Evolutionary conservation across 805 yeast genomes (phyloP), one percentile per base, ranked within the genome.

Genomic region (Cyberlindnera samutprakarnensis): DNA sequence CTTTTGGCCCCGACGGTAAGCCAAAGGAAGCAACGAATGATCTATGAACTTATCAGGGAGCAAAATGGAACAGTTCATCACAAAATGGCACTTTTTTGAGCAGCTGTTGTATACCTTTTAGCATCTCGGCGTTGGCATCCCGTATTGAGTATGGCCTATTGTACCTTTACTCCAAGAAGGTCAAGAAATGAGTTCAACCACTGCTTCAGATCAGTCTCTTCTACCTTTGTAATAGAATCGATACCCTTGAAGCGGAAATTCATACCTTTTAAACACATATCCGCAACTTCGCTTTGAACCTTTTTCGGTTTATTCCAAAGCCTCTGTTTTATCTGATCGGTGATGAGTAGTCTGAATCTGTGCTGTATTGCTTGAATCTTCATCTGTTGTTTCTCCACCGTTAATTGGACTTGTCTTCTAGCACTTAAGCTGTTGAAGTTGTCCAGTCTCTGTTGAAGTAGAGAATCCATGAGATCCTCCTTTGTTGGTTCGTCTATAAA

Each of bases 401-500:
- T 23, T 5, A 36, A 18, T 11, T 43, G 45, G 4, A 43, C 42
- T 21, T 38, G 44, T 32, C 42, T 32, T 25, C 33, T 47, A 2
- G 44, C 33, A 14, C 44, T 44, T 8, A 47, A 15, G 20, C 32
- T 40, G 16, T 38, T 23, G 28, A 44, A 37, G 9, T 28, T 37
- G 9, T 24, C 33, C 5, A 35, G 30, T 14, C 45, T 36, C 18
- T 42, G 44, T 13, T 36, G 38, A 13, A 49, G 26, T 5, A 45
- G 25, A 5, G 42, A 38, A 23, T 48, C 52, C 40, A 50, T 45
- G 10, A 50, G 24, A 14, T 47, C 54, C 11, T 46, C 51, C 15
- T 45, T 43, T 15, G 33, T 33, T n/a, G 35, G 36, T 16, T 44
- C 50, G 27, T 49, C 55, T 13, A 49, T 39, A 26, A 47, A 50